Percentiles rank a stretch among this genome's conserved stretches.
Conservation (phyloP, 768 basidiomycete species). For the Amanita exitialis region DNA sequence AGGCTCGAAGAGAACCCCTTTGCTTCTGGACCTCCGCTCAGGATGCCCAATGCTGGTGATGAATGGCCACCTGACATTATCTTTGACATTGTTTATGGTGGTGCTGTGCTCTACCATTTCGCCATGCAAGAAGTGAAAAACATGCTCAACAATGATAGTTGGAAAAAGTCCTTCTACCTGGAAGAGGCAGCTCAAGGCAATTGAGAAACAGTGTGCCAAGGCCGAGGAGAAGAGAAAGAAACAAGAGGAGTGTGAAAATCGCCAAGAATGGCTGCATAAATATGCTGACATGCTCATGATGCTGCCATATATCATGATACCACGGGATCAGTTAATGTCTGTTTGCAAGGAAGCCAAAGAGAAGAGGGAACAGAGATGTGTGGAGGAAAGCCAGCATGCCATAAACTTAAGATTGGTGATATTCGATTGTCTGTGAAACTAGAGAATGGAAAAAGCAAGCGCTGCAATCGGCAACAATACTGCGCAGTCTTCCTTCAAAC, state of each 20-base stretch:
- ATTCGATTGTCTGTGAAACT: too few relatives aligned
- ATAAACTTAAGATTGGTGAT: too few relatives aligned
- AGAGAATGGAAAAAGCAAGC: too few relatives aligned
- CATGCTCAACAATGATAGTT: not conserved
- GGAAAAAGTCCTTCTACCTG: not conserved
- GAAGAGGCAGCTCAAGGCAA: not conserved
- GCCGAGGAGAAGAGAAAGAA: not conserved
- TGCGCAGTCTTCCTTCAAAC: too few relatives aligned
- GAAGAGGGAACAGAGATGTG: slow-evolving; percentile 8
- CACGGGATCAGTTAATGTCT: slow-evolving; percentile 7
- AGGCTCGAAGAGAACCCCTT: not conserved
- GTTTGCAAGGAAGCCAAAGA: slow-evolving; percentile 8
- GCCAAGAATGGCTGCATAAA: not conserved
- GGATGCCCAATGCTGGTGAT: not conserved
- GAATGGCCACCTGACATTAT: not conserved
- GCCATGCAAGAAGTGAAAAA: not conserved
- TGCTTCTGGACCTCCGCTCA: not conserved
- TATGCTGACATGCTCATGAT: not conserved
- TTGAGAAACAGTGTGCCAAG: not conserved
- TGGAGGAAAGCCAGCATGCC: too few relatives aligned
- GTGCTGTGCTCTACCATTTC: not conserved
- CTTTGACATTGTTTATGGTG: not conserved
- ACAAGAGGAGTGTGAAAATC: not conserved
- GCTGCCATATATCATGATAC: slow-evolving; percentile 3
- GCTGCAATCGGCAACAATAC: too few relatives aligned